phyloP scores from a whole-genome alignment of 2,329 filamentous ascomycete species.

The Clonostachys chloroleuca region DNA sequence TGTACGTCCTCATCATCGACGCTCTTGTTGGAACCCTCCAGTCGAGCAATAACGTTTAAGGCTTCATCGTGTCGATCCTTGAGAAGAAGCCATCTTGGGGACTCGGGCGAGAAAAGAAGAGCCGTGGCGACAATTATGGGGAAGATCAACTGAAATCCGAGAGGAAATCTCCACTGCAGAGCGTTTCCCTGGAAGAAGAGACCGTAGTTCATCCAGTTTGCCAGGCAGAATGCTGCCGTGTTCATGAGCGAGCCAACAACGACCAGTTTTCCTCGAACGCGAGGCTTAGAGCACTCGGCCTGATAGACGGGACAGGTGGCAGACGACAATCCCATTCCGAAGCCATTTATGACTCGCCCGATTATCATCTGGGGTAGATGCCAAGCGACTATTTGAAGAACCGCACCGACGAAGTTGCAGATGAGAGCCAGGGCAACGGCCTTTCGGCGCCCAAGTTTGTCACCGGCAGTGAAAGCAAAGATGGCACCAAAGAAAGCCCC shows the following conservation, averaged over 20 bases:
- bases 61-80: slow-evolving; percentile 53
- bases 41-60: slow-evolving; percentile 49
- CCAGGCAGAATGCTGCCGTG: slow-evolving; percentile 35
- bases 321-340: slow-evolving; percentile 28
- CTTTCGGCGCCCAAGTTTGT: slow-evolving; percentile 23
- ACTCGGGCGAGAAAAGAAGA: slow-evolving; percentile 34
- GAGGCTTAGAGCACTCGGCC: slow-evolving; percentile 21
- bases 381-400: slow-evolving; percentile 24
- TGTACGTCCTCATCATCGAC: slow-evolving; percentile 17
- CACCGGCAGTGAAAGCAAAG: slow-evolving; percentile 19
- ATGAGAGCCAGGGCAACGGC: slow-evolving; percentile 21
- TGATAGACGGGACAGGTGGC: slow-evolving; percentile 26
- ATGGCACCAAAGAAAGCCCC: slow-evolving; percentile 25
- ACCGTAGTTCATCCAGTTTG: slow-evolving; percentile 41
- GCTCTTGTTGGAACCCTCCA: slow-evolving; percentile 38
- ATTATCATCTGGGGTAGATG: slow-evolving; percentile 32
- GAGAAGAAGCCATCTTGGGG: slow-evolving; percentile 45
- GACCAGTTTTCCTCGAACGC: slow-evolving; percentile 36
- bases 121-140: slow-evolving; percentile 23
- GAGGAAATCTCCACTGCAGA: slow-evolving; percentile 28
- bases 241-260: slow-evolving; percentile 33
- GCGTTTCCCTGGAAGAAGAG: slow-evolving; percentile 25
- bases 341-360: slow-evolving; percentile 32
- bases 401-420: slow-evolving; percentile 23
- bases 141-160: slow-evolving; percentile 29